Evolutionary conservation across 257 asterid species (phyloP), one percentile per base, ranked within the genome.

Genomic region (Salvia rosmarinus): DNA sequence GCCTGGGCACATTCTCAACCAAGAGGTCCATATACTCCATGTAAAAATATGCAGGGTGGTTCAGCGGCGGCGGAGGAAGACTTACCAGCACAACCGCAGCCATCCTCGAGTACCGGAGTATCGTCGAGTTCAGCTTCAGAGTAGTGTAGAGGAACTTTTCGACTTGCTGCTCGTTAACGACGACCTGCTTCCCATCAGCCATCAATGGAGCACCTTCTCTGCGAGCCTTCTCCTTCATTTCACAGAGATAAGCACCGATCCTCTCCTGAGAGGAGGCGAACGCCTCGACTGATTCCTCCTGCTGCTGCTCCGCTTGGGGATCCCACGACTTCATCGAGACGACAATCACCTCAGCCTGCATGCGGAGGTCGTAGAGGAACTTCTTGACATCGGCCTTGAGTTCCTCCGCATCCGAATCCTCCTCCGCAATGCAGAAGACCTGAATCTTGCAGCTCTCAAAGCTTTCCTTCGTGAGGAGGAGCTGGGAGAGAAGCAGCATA

Each of bases 291-390:
- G 99, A 89, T 62, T 91, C 94, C 11, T 89, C 98, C 54, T 82
- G 96, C 77, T 86, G 92, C 80, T 86, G 90, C 78, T 93, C 91
- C 0, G 81, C 80, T 32, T 81, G 81, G 0, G 86, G 89, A 56
- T 94, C 98, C 98, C 98, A 94, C 1, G 98, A 88, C 67, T 85
- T 94, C 99, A 94, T 91, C 0, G 99, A 88, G 14, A 94, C 72
- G 39, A 94, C 99, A 17, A 94, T 91, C 9, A 94, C 99, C 80
- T 94, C 99, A 0, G 99, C 99, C 43, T 89, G 98, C 99, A 94
- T 88, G 6, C 99, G 95, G 0, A 94, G 96, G 68, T 94, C 99
- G 32, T 94, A 94, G 5, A 94, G 95, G 66, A 94, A 94, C 83
- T 94, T 94, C 81, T 78, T 91, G 4, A 94, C 96, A 25, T 91